These are phyloP conservation scores for Adansonia gregorii DNA, from an alignment of 441 rosid species.

Conservation along the genomic window DNA sequence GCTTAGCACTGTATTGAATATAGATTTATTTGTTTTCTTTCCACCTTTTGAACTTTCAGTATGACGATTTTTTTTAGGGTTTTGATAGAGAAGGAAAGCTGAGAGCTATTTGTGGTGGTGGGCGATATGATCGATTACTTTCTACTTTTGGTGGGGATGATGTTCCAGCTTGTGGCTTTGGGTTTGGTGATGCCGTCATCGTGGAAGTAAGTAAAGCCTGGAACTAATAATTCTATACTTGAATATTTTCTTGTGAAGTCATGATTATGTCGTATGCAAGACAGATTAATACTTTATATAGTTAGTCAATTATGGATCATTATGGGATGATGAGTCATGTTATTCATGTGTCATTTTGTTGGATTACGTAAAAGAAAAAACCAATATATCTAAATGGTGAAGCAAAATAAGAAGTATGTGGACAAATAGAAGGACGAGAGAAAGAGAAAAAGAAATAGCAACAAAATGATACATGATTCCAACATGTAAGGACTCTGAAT, in stretches of 20 bases:
- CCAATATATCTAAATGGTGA: background rate
- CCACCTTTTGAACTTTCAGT: background rate
- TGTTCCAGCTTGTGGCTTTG: constrained; percentile 94
- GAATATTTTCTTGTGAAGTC: background rate
- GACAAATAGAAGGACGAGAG: background rate
- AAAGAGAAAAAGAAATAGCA: background rate
- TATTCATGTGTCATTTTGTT: background rate
- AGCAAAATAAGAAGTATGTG: background rate
- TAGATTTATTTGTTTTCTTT: background rate
- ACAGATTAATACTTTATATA: background rate
- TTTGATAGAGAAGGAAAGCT: constrained; percentile 83
- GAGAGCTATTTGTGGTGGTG: constrained; percentile 95
- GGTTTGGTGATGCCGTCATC: constrained; percentile 93
- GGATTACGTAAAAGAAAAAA: background rate
- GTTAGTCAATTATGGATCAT: background rate
- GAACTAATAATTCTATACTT: background rate
- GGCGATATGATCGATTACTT: constrained; percentile 79
- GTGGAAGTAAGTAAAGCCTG: constrained; percentile 63
- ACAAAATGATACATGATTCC: background rate
- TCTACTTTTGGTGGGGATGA: constrained; percentile 95
- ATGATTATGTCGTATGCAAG: background rate
- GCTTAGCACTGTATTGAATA: background rate
- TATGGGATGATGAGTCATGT: background rate
- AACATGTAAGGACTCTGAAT: background rate
- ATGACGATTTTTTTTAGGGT: constrained; percentile 50